A percentile compares a stretch with the other conserved stretches of the same genome.
phyloP scores from a whole-genome alignment of 2,329 filamentous ascomycete genomes.

The Ustulina deusta region DNA sequence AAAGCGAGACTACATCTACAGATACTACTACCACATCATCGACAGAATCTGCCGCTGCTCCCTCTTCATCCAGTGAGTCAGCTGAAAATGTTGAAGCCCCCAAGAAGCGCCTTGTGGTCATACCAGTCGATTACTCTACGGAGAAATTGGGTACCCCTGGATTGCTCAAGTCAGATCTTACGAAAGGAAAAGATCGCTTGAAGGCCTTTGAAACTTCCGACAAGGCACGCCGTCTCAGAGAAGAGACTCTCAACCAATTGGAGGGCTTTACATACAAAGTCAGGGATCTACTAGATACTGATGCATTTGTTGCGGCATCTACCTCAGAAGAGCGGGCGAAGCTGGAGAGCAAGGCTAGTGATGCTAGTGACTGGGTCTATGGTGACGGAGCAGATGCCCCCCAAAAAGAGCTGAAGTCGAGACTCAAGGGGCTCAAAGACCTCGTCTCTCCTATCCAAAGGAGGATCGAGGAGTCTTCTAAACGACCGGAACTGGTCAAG shows the following conservation, averaged over 20 bases:
- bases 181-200: slow-evolving; percentile 75
- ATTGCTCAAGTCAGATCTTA: slow-evolving; percentile 62
- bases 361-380: slow-evolving; percentile 90
- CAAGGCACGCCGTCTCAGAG: slow-evolving; percentile 77
- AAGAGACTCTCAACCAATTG: slow-evolving; percentile 92
- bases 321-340: slow-evolving; percentile 74
- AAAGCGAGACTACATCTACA: slow-evolving; percentile 60
- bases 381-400: slow-evolving; percentile 82
- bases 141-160: slow-evolving; percentile 64
- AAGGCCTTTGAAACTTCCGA: slow-evolving; percentile 89
- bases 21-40: slow-evolving; percentile 60
- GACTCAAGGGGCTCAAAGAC: slow-evolving; percentile 80
- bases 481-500: slow-evolving; percentile 77
- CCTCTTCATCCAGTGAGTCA: slow-evolving; percentile 61
- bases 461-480: slow-evolving; percentile 77
- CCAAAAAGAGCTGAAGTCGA: slow-evolving; percentile 79
- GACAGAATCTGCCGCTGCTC: slow-evolving; percentile 51
- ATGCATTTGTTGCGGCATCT: slow-evolving; percentile 78
- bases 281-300: slow-evolving; percentile 83
- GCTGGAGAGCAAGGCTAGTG: slow-evolving; percentile 76
- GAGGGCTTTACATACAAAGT: slow-evolving; percentile 92
- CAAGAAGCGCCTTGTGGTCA: slow-evolving; percentile 69
- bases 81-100: slow-evolving; percentile 65
- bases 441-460: slow-evolving; percentile 82
- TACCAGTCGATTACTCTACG: slow-evolving; percentile 64